Base-by-base conservation (phyloP, 2,329 filamentous ascomycete genomes). In the Talaromyces funiculosus region DNA sequence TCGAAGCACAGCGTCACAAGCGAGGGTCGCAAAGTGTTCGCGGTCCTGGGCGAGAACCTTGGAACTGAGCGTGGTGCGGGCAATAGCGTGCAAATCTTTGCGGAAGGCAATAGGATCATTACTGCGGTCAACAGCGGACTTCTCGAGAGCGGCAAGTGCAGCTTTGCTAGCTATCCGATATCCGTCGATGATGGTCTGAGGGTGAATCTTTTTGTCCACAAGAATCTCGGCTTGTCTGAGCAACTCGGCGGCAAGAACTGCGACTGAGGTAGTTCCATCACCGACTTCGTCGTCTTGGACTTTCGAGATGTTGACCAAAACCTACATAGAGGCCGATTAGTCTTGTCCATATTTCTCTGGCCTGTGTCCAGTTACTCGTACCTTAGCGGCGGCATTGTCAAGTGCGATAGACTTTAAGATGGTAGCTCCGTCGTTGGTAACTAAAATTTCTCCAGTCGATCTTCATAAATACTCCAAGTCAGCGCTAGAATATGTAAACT, bases 231-330 rank as follows among this genome's bases (percentile, higher is more conserved):
- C 94, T 78, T 99, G 94, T 65, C 94, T 88, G 65, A 99, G 83
- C 62, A 99, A 84, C 81, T 99, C 94, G 62, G 94, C 94, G 40
- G 94, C 92, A 64, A 99, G 82, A 16, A 99, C 94, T 45, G 94
- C 89, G 60, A 99, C 94, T n/a, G 92, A 97, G 22, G 94, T 99
- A 49, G 94, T 99, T 62, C 94, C 94, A 74, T 99, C 94, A 72
- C 94, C 94, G 24, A 99, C 93, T 77, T 99, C 94, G 74, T 99
- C 94, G 72, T 99, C 94, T 76, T 99, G 94, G 5, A 99, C 94
- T 80, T 99, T 99, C 65, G 93, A 97, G 70, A 99, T 97, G 77
- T 99, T 99, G 73, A 99, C 94, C 45, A 99, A 84, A 4, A 61
- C 59, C 59, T 61, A 42, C 22, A 42, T 18, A 18, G 4, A 42